Percentiles rank a stretch among this genome's conserved stretches.
phyloP scores from a whole-genome alignment of 495 filamentous ascomycete species.

The Lophiotrema nucula region DNA sequence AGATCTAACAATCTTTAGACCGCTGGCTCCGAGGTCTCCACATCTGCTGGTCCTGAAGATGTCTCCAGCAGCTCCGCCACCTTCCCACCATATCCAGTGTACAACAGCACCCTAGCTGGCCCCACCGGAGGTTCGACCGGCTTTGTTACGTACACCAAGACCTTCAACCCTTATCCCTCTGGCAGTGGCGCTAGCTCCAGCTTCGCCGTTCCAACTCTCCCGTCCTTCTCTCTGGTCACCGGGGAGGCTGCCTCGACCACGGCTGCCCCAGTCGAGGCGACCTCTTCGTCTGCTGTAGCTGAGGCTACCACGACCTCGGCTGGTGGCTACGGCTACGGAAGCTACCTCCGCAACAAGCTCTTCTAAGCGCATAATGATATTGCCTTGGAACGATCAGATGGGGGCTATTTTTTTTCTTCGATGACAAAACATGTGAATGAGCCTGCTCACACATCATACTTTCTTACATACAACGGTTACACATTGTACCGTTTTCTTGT shows the following conservation, averaged over 20 bases:
- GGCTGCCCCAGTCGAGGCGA: not conserved
- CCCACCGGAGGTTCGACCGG: conserved; percentile 11
- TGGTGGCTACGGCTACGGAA: conserved; percentile 16
- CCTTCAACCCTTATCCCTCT: not conserved
- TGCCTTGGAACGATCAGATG: not conserved
- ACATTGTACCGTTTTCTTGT: not conserved
- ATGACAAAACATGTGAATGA: not conserved
- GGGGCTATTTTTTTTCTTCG: not conserved
- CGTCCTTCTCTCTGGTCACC: not conserved
- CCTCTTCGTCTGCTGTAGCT: conserved; percentile 4
- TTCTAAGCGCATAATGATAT: conserved; percentile 23
- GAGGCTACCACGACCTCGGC: not conserved
- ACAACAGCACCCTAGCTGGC: conserved; percentile 19
- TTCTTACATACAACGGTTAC: conserved; percentile 5
- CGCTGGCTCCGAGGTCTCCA: conserved; percentile 6
- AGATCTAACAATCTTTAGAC: conserved; percentile 11
- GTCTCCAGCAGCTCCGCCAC: not conserved
- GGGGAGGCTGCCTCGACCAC: not conserved
- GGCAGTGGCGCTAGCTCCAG: not conserved
- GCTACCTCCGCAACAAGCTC: conserved; percentile 4
- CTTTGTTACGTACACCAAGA: conserved; percentile 25
- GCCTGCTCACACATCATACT: too few relatives aligned
- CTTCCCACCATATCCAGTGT: conserved; percentile 18
- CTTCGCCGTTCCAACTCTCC: conserved; percentile 9
- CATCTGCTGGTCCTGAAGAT: not conserved